Conservation (phyloP, 768 basidiomycete genomes). For the Tulasnella sp. region DNA sequence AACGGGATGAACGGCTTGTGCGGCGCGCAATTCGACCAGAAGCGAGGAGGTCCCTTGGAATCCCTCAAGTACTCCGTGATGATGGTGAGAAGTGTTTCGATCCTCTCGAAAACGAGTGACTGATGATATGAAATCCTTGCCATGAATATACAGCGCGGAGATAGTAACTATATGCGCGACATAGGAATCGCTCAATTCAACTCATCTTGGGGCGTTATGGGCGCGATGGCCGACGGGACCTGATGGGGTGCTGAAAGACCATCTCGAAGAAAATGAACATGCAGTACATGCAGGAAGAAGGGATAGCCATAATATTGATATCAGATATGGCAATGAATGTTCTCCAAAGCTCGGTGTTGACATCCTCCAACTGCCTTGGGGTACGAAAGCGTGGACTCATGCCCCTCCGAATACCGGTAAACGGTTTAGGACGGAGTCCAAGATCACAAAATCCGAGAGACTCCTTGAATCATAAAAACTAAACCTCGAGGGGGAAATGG, state of each 20-base stretch:
- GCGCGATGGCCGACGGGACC: not conserved
- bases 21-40: conserved; percentile 1
- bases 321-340: no score
- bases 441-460: no score
- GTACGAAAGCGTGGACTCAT: no score
- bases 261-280: not conserved
- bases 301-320: not conserved
- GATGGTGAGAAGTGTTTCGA: not conserved
- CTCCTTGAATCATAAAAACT: no score
- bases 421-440: no score
- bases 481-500: no score
- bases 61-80: conserved; percentile 2
- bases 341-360: no score
- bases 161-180: not conserved
- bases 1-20: conserved; percentile 14
- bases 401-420: no score
- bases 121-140: no score
- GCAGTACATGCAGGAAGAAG: not conserved
- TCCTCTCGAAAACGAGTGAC: not conserved
- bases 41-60: not conserved
- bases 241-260: no score
- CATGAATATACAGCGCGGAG: not conserved
- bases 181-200: not conserved
- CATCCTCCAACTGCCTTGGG: no score
- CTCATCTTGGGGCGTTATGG: not conserved